Evolutionary conservation across 495 filamentous ascomycete genomes (phyloP).

Genomic region (Glarea lozoyensis): DNA sequence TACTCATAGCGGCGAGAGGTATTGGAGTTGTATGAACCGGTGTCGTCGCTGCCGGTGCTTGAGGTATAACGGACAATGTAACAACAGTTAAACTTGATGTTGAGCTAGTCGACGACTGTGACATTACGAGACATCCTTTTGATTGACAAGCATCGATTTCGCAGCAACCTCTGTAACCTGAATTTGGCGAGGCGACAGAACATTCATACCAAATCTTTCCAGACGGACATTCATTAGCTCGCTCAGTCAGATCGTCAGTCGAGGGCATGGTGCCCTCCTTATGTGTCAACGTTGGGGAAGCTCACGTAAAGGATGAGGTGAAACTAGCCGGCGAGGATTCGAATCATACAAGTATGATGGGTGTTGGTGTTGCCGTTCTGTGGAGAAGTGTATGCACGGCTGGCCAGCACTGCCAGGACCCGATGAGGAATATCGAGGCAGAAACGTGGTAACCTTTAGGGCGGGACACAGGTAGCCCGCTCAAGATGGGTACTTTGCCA

Average conservation of each 20-base stretch:
- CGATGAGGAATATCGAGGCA: too few relatives aligned
- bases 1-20: neutral
- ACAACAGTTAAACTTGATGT: too few relatives aligned
- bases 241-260: neutral
- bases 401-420: too few relatives aligned
- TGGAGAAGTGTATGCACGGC: too few relatives aligned
- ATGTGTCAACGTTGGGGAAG: neutral
- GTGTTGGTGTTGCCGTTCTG: too few relatives aligned
- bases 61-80: too few relatives aligned
- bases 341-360: neutral
- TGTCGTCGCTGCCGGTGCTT: neutral
- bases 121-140: constrained; percentile 5
- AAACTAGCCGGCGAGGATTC: neutral
- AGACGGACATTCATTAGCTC: neutral
- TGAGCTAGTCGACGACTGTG: neutral
- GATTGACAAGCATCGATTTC: constrained; percentile 8
- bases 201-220: neutral
- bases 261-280: neutral
- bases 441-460: too few relatives aligned
- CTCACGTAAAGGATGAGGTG: neutral
- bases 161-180: constrained; percentile 10
- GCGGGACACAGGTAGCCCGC: too few relatives aligned
- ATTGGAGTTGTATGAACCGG: neutral
- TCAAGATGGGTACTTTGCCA: too few relatives aligned
- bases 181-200: too few relatives aligned